Percentiles rank a stretch among this genome's conserved stretches.
These are phyloP conservation scores for Murraya koenigii DNA, from an alignment of 345 rosid species.

Conservation along the genomic window DNA sequence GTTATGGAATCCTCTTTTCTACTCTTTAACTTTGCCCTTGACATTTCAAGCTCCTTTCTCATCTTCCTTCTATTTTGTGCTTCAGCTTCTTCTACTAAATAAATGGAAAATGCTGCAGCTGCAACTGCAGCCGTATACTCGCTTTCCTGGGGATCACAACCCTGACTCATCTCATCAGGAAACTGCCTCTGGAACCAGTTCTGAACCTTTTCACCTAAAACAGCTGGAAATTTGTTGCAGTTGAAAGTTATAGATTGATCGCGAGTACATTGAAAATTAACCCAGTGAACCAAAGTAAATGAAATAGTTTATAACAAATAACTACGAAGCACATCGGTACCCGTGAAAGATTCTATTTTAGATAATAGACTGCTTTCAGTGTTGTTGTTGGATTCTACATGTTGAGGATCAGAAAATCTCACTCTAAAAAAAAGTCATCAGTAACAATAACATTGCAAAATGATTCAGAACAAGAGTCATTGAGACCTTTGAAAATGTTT, in stretches of 20 bases:
- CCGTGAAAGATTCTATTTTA: background rate
- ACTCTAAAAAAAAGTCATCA: conserved; percentile 20
- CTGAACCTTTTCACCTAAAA: conserved; percentile 32
- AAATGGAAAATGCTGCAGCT: conserved; percentile 50
- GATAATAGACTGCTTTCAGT: background rate
- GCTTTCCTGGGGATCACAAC: conserved; percentile 24
- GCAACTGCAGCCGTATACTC: conserved; percentile 61
- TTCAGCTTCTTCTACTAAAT: conserved; percentile 41
- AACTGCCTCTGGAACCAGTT: conserved; percentile 41
- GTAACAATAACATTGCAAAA: background rate
- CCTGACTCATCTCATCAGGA: conserved; percentile 31
- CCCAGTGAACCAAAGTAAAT: background rate
- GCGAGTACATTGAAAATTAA: background rate
- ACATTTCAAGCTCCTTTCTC: conserved; percentile 38
- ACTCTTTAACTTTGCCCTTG: conserved; percentile 25
- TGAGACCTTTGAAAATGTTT: too few relatives aligned
- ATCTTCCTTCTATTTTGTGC: conserved; percentile 22
- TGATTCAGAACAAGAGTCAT: too few relatives aligned
- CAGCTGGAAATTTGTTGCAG: conserved; percentile 5
- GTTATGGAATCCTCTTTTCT: conserved; percentile 13
- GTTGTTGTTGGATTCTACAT: conserved; percentile 5
- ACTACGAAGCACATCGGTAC: background rate
- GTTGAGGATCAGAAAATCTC: conserved; percentile 25
- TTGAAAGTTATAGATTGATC: background rate
- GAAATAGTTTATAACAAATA: background rate